Percentiles rank a stretch among this genome's conserved stretches.
phyloP scores from a whole-genome alignment of 2,329 filamentous ascomycete species.

The Colletotrichum tofieldiae region DNA sequence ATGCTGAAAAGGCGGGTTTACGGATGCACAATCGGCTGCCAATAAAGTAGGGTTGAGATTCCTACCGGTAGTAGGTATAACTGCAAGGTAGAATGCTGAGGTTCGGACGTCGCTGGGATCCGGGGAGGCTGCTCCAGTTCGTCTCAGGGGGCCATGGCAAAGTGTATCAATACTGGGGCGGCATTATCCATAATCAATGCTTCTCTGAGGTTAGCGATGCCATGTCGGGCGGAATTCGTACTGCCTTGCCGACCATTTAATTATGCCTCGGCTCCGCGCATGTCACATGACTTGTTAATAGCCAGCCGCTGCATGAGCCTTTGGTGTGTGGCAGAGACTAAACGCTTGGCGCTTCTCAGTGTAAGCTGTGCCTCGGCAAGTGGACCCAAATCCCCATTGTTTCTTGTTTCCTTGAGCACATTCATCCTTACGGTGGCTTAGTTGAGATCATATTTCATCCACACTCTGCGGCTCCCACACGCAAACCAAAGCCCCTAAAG shows the following conservation, averaged over 20 bases:
- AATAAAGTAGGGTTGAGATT: neutral
- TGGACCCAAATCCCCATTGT: neutral
- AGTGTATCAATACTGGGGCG: neutral
- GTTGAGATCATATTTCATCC: neutral
- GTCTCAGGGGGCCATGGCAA: neutral
- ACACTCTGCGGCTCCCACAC: constrained; percentile 1
- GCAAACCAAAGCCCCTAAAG: neutral
- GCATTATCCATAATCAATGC: neutral
- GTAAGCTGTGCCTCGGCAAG: constrained; percentile 8
- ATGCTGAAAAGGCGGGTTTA: neutral
- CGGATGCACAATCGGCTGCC: too few relatives aligned
- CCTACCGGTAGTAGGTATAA: neutral
- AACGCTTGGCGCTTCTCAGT: neutral
- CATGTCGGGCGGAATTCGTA: constrained; percentile 3
- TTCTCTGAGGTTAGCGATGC: neutral
- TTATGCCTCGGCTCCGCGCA: constrained; percentile 5
- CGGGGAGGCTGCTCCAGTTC: constrained; percentile 8
- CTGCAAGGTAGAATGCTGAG: neutral
- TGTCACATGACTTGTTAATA: constrained; percentile 10
- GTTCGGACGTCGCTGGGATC: constrained; percentile 7
- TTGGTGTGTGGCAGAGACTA: neutral
- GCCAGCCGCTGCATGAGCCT: neutral
- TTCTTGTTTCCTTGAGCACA: neutral
- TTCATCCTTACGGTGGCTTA: neutral
- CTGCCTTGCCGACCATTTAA: neutral